These are phyloP conservation scores for Babesia sp. DNA, from an alignment of 169 alveolate species.

Conservation along the genomic window DNA sequence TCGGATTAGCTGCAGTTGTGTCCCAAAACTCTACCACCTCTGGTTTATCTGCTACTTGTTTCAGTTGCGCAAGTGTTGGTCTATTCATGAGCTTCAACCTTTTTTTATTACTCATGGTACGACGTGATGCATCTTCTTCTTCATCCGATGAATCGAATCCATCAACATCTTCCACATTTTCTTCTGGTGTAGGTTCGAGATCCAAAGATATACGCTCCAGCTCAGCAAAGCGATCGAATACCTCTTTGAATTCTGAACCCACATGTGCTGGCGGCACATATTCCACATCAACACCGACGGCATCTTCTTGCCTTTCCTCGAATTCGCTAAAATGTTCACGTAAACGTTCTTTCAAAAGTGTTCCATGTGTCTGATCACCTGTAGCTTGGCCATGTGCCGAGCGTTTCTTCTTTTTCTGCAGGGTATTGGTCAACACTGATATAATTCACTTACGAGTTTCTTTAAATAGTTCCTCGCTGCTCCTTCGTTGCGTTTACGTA, in stretches of 20 bases:
- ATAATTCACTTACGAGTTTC: slow-evolving; percentile 49
- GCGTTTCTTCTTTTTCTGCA: slow-evolving; percentile 34
- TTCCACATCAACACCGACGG: slow-evolving; percentile 57
- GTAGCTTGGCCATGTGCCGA: background rate
- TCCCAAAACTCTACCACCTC: slow-evolving; percentile 94
- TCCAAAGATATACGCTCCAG: slow-evolving; percentile 51
- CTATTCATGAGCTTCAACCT: slow-evolving; percentile 49
- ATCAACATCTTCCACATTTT: slow-evolving; percentile 30
- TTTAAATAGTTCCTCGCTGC: slow-evolving; percentile 72
- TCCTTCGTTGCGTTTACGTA: slow-evolving; percentile 68
- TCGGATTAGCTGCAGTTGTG: slow-evolving; percentile 95
- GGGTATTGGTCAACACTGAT: background rate
- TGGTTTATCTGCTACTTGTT: slow-evolving; percentile 77
- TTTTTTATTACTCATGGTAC: slow-evolving; percentile 61
- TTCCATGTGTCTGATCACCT: slow-evolving; percentile 20
- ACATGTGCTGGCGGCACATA: slow-evolving; percentile 28
- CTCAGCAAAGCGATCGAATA: slow-evolving; percentile 53
- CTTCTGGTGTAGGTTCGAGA: slow-evolving; percentile 49
- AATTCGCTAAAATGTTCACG: slow-evolving; percentile 33
- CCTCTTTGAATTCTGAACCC: slow-evolving; percentile 43
- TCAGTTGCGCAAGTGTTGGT: slow-evolving; percentile 65
- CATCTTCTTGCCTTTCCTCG: slow-evolving; percentile 52
- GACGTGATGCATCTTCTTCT: slow-evolving; percentile 61
- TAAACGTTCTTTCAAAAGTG: slow-evolving; percentile 19
- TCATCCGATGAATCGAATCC: slow-evolving; percentile 40